phyloP scores from a whole-genome alignment of 116 monocot genomes.

The Zostera marina region DNA sequence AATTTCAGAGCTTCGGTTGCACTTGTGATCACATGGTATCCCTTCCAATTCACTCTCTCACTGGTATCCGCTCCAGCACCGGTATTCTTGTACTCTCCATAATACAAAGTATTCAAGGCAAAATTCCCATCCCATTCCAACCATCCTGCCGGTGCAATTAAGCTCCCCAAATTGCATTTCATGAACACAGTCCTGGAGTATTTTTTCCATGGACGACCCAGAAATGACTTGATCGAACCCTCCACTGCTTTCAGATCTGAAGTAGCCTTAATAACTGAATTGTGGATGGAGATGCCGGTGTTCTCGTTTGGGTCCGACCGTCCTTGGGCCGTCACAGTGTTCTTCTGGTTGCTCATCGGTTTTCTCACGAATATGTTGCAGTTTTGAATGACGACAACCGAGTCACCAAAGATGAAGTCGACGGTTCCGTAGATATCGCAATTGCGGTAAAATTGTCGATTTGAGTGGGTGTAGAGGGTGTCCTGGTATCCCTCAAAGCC shows the following conservation, averaged over 20 bases:
- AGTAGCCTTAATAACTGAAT: slow-evolving; percentile 52
- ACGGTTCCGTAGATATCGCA: slow-evolving; percentile 72
- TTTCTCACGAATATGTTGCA: slow-evolving; percentile 40
- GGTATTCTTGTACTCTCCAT: slow-evolving; percentile 41
- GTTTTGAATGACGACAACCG: slow-evolving; percentile 43
- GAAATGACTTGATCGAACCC: slow-evolving; percentile 19
- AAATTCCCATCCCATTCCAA: slow-evolving; percentile 43
- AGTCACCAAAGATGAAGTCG: slow-evolving; percentile 81
- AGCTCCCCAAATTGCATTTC: slow-evolving; percentile 18
- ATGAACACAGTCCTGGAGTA: slow-evolving; percentile 58
- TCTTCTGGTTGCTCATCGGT: slow-evolving; percentile 54
- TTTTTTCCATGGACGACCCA: slow-evolving; percentile 72
- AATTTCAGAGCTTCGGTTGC: background rate
- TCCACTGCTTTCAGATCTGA: background rate
- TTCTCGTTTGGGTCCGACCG: slow-evolving; percentile 27
- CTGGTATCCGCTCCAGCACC: slow-evolving; percentile 36
- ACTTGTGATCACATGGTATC: slow-evolving; percentile 30
- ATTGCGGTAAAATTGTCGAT: slow-evolving; percentile 72
- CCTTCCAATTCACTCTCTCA: slow-evolving; percentile 44
- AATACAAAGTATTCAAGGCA: slow-evolving; percentile 44
- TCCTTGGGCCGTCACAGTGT: slow-evolving; percentile 64
- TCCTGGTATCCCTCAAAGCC: slow-evolving; percentile 66
- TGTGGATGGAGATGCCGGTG: slow-evolving; percentile 40
- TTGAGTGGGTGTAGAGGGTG: slow-evolving; percentile 62
- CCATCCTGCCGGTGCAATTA: slow-evolving; percentile 55